These are phyloP conservation scores for Goffeauzyma gilvescens DNA, from an alignment of 768 basidiomycete genomes.

Conservation along the genomic window DNA sequence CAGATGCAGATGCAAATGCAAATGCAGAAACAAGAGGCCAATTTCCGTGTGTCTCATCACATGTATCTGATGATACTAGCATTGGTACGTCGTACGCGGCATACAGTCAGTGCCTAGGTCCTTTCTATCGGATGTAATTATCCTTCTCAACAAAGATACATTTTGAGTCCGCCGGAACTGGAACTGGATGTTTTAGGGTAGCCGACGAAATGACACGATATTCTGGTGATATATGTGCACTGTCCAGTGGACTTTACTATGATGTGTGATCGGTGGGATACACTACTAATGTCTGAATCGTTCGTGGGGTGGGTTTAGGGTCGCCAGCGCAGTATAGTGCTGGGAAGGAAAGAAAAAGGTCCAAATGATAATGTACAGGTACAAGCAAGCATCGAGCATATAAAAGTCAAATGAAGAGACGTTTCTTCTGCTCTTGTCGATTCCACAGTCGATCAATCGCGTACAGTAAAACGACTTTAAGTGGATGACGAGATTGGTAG, in stretches of 20 bases:
- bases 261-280: background rate
- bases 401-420: background rate
- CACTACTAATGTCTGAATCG: background rate
- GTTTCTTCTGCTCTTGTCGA: background rate
- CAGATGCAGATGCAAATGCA: background rate
- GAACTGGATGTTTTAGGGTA: no score
- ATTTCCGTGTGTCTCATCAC: background rate
- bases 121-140: background rate
- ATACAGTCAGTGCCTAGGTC: background rate
- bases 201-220: background rate
- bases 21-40: background rate
- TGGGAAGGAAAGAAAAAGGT: background rate
- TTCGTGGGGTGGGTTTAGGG: background rate
- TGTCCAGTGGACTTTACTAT: background rate
- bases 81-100: background rate
- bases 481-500: no score
- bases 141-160: no score
- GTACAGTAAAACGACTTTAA: background rate
- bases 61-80: background rate
- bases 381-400: background rate
- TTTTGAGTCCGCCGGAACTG: no score
- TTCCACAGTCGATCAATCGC: background rate
- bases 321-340: background rate
- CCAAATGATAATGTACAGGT: background rate
- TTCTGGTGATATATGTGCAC: background rate